Evolutionary conservation across 208 protist species (phyloP).

Genomic region (Herpetomonas tarakana): DNA sequence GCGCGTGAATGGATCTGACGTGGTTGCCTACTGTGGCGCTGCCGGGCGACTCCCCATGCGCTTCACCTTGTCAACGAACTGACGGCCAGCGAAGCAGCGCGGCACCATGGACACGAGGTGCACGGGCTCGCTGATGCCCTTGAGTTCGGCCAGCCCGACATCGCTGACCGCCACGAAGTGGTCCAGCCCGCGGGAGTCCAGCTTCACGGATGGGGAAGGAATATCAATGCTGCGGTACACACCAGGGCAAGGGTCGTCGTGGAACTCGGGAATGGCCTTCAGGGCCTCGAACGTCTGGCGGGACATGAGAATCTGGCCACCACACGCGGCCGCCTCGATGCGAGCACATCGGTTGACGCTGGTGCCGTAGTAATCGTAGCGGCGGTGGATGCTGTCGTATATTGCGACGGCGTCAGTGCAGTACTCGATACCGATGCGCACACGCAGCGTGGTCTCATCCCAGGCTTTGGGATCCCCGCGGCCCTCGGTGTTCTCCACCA

Average conservation of each 20-base stretch:
- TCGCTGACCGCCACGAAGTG: constrained; percentile 61
- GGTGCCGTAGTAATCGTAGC: constrained; percentile 89
- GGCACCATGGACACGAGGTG: constrained; percentile 65
- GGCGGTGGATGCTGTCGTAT: constrained; percentile 59
- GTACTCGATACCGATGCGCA: constrained; percentile 74
- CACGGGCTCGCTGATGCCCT: constrained; percentile 49
- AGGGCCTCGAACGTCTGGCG: constrained; percentile 54
- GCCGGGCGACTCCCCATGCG: background rate
- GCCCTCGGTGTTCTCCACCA: constrained; percentile 57
- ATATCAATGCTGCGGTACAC: constrained; percentile 44
- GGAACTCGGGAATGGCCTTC: constrained; percentile 48
- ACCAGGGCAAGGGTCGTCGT: constrained; percentile 47
- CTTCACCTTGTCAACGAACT: constrained; percentile 47
- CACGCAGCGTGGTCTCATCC: constrained; percentile 41
- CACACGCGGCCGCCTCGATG: constrained; percentile 62
- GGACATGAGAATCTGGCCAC: constrained; percentile 83
- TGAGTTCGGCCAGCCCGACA: constrained; percentile 34
- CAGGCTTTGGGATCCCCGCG: constrained; percentile 32
- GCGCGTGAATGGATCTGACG: too few species aligned
- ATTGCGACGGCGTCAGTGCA: constrained; percentile 57
- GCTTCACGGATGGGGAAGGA: constrained; percentile 17
- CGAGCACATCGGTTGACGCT: constrained; percentile 85
- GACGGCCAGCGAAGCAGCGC: constrained; percentile 36
- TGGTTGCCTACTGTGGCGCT: too few species aligned
- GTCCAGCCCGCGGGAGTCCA: constrained; percentile 38